Evolutionary conservation across 768 basidiomycete species (phyloP).

Genomic region (Kwoniella bestiolae): DNA sequence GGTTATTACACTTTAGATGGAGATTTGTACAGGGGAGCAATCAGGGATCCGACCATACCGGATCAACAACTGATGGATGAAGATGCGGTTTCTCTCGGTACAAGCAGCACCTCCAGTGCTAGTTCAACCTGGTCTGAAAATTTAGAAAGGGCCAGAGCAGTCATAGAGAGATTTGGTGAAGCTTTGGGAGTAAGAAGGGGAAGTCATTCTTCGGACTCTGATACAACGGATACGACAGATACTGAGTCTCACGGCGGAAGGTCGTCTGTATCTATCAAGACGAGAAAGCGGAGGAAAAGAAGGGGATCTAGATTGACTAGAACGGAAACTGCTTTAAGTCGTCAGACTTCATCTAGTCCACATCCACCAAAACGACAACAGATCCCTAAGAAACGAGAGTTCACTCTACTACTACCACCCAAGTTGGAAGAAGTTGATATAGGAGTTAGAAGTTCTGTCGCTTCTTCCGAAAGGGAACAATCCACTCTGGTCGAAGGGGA

Average conservation of each 20-base stretch:
- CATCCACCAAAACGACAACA: slow-evolving; percentile 43
- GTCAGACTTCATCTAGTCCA: slow-evolving; percentile 12
- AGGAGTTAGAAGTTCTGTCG: slow-evolving; percentile 13
- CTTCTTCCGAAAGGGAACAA: slow-evolving; percentile 19
- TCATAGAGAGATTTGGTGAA: slow-evolving; percentile 48
- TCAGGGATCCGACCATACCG: slow-evolving; percentile 35
- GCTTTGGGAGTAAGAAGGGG: slow-evolving; percentile 50
- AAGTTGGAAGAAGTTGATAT: slow-evolving; percentile 26
- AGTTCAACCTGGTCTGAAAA: slow-evolving; percentile 43
- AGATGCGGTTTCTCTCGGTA: slow-evolving; percentile 41
- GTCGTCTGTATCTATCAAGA: slow-evolving; percentile 9
- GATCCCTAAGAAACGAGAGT: slow-evolving; percentile 43
- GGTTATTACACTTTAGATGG: slow-evolving; percentile 46
- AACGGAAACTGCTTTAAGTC: slow-evolving; percentile 30
- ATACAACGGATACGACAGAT: slow-evolving; percentile 6
- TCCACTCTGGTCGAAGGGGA: slow-evolving; percentile 7
- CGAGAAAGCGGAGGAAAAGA: slow-evolving; percentile 24
- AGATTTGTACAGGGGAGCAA: slow-evolving; percentile 48
- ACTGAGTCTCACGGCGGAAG: slow-evolving; percentile 16
- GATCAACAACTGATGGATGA: slow-evolving; percentile 29
- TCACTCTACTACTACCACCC: slow-evolving; percentile 49
- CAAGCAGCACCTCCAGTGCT: slow-evolving; percentile 36
- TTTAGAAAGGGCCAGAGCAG: slow-evolving; percentile 51
- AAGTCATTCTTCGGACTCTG: slow-evolving; percentile 34
- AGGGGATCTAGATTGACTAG: slow-evolving; percentile 30